Evolutionary conservation across 2,329 filamentous ascomycete genomes (phyloP).

Genomic region (Pyrenophora teres): DNA sequence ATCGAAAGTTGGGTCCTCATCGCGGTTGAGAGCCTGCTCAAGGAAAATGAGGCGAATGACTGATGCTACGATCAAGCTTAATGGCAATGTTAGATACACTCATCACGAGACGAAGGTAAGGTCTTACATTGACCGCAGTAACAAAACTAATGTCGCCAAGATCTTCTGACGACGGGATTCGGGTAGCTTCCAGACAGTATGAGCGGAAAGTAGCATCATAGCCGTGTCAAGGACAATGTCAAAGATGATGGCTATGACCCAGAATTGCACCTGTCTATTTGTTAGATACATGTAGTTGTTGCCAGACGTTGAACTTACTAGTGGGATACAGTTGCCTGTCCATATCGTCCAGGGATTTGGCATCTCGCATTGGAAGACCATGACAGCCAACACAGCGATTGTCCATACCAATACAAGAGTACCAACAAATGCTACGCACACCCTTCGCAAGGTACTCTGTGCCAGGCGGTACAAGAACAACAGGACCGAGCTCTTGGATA

Average conservation of each 20-base stretch:
- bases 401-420: conserved; percentile 26
- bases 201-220: conserved; percentile 21
- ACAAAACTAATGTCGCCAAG: conserved; percentile 23
- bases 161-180: conserved; percentile 22
- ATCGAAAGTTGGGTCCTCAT: conserved; percentile 21
- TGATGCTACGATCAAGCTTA: conserved; percentile 29
- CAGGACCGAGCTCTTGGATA: conserved; percentile 32
- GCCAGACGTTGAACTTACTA: conserved; percentile 15
- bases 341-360: conserved; percentile 32
- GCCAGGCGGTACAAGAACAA: conserved; percentile 27
- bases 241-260: conserved; percentile 23
- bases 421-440: conserved; percentile 15
- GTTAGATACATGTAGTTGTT: background rate
- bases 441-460: conserved; percentile 18
- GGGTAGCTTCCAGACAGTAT: conserved; percentile 25
- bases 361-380: conserved; percentile 32
- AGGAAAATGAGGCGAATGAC: conserved; percentile 28
- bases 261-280: conserved; percentile 18
- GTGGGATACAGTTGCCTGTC: conserved; percentile 28
- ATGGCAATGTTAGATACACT: background rate
- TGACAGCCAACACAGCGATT: conserved; percentile 20
- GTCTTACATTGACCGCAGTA: conserved; percentile 28
- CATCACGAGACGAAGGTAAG: no score
- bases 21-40: conserved; percentile 11
- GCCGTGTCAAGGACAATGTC: conserved; percentile 28